Evolutionary conservation across 768 basidiomycete genomes (phyloP).

Genomic region (Suillus weaverae): DNA sequence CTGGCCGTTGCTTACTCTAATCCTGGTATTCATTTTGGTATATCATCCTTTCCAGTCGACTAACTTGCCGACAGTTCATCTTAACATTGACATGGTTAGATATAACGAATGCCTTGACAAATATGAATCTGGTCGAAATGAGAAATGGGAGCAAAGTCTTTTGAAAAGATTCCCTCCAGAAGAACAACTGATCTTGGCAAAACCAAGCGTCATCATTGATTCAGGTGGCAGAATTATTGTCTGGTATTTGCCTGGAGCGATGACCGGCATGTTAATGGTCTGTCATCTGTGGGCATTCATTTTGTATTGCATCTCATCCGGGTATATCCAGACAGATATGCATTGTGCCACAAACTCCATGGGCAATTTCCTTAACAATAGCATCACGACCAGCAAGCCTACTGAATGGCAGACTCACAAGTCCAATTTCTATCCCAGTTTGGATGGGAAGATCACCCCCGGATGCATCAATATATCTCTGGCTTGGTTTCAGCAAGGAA

Average conservation of each 20-base stretch:
- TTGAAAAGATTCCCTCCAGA: too few species aligned
- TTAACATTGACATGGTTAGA: too few species aligned
- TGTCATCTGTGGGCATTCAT: not conserved
- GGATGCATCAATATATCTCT: not conserved
- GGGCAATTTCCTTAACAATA: not conserved
- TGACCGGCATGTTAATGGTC: not conserved
- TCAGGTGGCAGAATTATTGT: not conserved
- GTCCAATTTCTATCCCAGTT: not conserved
- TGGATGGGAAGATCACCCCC: not conserved
- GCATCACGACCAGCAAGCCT: not conserved
- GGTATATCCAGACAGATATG: too few species aligned
- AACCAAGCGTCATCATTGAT: not conserved
- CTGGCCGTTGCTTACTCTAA: too few species aligned
- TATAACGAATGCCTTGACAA: too few species aligned
- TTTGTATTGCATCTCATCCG: not conserved
- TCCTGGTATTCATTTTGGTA: too few species aligned
- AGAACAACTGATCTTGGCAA: too few species aligned
- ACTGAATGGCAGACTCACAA: not conserved
- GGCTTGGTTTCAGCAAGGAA: not conserved
- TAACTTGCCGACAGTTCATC: too few species aligned
- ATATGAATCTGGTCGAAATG: too few species aligned
- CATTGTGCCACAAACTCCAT: too few species aligned
- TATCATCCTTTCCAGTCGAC: too few species aligned
- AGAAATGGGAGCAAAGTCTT: too few species aligned
- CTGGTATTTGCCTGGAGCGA: not conserved